A percentile compares a stretch with the other conserved stretches of the same genome.
These are phyloP conservation scores for Laburnicola sp. DNA, from an alignment of 2,329 filamentous ascomycete species.

Conservation along the genomic window DNA sequence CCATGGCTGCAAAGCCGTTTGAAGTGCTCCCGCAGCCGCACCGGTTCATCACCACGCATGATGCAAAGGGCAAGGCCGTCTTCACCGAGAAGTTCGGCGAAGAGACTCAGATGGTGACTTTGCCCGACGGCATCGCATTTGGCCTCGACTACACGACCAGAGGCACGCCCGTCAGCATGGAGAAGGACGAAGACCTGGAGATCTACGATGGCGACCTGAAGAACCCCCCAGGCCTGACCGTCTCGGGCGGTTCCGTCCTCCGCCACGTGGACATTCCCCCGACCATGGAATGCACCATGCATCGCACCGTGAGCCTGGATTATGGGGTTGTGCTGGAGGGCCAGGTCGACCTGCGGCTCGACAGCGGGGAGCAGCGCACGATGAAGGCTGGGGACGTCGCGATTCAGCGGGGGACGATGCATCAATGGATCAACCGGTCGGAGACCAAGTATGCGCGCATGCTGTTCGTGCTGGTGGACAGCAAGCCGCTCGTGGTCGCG, in stretches of 20 bases:
- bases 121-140: conserved; percentile 53
- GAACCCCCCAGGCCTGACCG: conserved; percentile 54
- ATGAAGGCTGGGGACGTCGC: no score
- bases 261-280: conserved; percentile 47
- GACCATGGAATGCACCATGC: conserved; percentile 43
- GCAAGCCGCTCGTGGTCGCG: no score
- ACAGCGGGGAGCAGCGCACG: no score
- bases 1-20: conserved; percentile 17
- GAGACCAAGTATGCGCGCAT: no score
- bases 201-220: conserved; percentile 51
- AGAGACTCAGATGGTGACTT: conserved; percentile 42
- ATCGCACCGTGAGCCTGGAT: conserved; percentile 46
- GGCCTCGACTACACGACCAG: conserved; percentile 56
- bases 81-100: conserved; percentile 43
- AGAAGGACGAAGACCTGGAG: conserved; percentile 51
- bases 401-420: no score
- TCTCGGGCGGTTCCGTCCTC: conserved; percentile 53
- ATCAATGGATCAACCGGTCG: no score
- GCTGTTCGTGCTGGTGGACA: no score
- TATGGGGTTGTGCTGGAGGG: conserved; percentile 43
- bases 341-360: no score
- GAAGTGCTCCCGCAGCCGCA: conserved; percentile 38
- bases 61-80: conserved; percentile 41
- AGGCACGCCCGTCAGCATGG: conserved; percentile 52
- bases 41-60: conserved; percentile 44